Base-by-base conservation (phyloP, 768 basidiomycete genomes). In the Wakefieldia striispora region DNA sequence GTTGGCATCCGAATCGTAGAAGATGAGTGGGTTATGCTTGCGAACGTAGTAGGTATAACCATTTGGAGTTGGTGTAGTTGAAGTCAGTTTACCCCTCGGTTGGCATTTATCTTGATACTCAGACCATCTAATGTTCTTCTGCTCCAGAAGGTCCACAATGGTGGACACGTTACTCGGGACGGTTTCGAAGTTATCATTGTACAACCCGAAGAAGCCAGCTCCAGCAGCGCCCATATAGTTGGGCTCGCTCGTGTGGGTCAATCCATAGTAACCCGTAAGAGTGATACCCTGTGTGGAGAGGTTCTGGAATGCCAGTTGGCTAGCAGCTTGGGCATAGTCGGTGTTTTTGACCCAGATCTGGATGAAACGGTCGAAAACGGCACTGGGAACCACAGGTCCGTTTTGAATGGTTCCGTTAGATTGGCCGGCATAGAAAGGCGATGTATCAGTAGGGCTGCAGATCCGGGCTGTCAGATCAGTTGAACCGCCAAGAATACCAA, bases 341-440 rank as follows among this genome's bases (percentile, higher is more conserved):
- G 78, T 81, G 63, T 83, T 83, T 61, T 83, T 81, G 31, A 84
- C 66, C 77, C 77, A 82, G 49, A 82, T 78, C 62, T 73, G 57
- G 48, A 74, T 72, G 64, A 79, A 70, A 2, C 75, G 68, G 53
- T 76, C 68, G 50, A 77, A 79, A 17, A 63, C 64, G 50, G 66
- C 66, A 14, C 78, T 76, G 0, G 62, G 14, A n/a, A 79, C 75
- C 21, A 70, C 34, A 0, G 66, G 61, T 1, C 56, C 14, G 47
- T 71, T 70, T 6, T 64, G 49, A 31, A 79, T 65, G 13, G 75
- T 75, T 49, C 66, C 67, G 57, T 79, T 77, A 45, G 58, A 69
- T 29, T 58, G 47, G 16, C 75, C 75, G 20, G 68, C 66, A 57
- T 76, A 78, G 65, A 73, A 71, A 29, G 68, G 23, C 5, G 57